These are phyloP conservation scores for Cercophora scortea DNA, from an alignment of 495 filamentous ascomycete species.

Conservation along the genomic window DNA sequence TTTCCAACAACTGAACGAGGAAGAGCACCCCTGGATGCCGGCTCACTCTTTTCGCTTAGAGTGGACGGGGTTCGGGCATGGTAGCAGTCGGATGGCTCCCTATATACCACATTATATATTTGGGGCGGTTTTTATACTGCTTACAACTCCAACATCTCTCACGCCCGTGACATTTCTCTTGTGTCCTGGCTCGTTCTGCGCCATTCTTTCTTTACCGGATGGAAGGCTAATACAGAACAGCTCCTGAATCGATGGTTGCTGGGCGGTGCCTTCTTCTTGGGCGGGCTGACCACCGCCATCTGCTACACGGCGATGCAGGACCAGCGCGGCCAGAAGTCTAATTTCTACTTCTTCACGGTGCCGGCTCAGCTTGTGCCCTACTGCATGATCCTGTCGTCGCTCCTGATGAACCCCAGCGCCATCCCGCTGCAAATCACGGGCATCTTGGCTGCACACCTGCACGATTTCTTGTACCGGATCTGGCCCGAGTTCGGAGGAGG, in stretches of 20 bases:
- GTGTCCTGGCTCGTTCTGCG: background rate
- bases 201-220: too few species aligned
- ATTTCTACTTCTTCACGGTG: slow-evolving; percentile 70
- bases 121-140: slow-evolving; percentile 67
- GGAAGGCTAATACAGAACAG: slow-evolving; percentile 24
- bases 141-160: slow-evolving; percentile 56
- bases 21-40: slow-evolving; percentile 82
- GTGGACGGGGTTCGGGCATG: slow-evolving; percentile 74
- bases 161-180: background rate
- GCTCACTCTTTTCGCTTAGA: slow-evolving; percentile 72
- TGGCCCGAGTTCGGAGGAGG: slow-evolving; percentile 82
- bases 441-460: slow-evolving; percentile 72
- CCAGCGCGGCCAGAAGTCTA: slow-evolving; percentile 60
- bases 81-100: slow-evolving; percentile 89
- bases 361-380: slow-evolving; percentile 67
- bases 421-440: slow-evolving; percentile 52
- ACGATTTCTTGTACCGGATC: slow-evolving; percentile 75
- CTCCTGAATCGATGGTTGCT: slow-evolving; percentile 42
- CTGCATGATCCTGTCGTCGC: slow-evolving; percentile 61
- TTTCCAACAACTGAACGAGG: slow-evolving; percentile 89
- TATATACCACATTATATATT: slow-evolving; percentile 53
- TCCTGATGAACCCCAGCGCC: slow-evolving; percentile 47
- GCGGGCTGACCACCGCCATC: slow-evolving; percentile 66
- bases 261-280: slow-evolving; percentile 45
- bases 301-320: slow-evolving; percentile 78